These are phyloP conservation scores for Cubamyces lactineus DNA, from an alignment of 768 basidiomycete species.

Conservation along the genomic window DNA sequence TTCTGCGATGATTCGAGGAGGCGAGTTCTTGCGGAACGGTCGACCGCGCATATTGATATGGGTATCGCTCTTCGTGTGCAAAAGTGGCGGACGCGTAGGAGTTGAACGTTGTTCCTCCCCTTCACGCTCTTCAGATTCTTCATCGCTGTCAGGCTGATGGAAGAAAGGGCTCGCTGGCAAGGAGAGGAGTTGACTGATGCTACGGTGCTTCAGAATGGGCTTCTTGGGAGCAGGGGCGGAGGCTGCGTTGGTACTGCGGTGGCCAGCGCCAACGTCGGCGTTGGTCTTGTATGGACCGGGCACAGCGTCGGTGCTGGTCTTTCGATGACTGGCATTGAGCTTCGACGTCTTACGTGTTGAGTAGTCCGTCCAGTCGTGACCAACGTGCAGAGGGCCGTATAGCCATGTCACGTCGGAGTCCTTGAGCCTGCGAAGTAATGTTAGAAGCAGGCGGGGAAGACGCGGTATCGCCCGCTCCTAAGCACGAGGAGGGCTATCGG, in stretches of 20 bases:
- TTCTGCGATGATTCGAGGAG: slow-evolving; percentile 58
- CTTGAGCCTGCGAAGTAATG: slow-evolving; percentile 74
- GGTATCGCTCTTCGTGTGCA: slow-evolving; percentile 89
- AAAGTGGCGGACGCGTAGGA: slow-evolving; percentile 57
- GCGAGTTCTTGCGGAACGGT: slow-evolving; percentile 65
- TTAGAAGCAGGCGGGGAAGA: slow-evolving; percentile 23
- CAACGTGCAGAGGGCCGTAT: slow-evolving; percentile 95
- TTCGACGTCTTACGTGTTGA: slow-evolving; percentile 49
- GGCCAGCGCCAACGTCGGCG: not conserved
- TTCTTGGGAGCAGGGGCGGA: slow-evolving; percentile 47
- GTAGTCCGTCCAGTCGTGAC: slow-evolving; percentile 80
- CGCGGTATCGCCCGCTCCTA: slow-evolving; percentile 15
- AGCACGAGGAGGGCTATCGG: slow-evolving; percentile 23
- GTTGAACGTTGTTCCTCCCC: not conserved
- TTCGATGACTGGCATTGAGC: slow-evolving; percentile 34
- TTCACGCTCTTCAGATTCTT: slow-evolving; percentile 13
- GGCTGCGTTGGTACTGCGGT: slow-evolving; percentile 13
- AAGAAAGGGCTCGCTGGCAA: slow-evolving; percentile 33
- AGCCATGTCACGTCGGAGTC: slow-evolving; percentile 99
- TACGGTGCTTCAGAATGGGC: slow-evolving; percentile 95
- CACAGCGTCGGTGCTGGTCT: slow-evolving; percentile 49
- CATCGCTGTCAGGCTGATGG: slow-evolving; percentile 24
- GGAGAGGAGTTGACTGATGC: slow-evolving; percentile 82
- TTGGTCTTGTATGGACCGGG: slow-evolving; percentile 18
- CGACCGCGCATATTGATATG: slow-evolving; percentile 57